These are phyloP conservation scores for Colletotrichum falcatum DNA, from an alignment of 2,329 filamentous ascomycete species.

Conservation along the genomic window DNA sequence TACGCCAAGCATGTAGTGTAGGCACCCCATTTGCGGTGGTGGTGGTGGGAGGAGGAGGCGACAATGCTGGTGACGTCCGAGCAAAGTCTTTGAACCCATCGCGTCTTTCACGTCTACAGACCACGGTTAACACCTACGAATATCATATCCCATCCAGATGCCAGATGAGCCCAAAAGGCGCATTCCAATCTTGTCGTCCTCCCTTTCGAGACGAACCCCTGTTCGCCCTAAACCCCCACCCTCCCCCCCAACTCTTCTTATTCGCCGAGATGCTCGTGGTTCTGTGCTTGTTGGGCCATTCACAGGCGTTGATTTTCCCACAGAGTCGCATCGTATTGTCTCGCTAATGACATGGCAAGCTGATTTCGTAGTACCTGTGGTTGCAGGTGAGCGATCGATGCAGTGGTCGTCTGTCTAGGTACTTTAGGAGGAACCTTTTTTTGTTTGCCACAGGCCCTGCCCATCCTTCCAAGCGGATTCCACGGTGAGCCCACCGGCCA, in stretches of 20 bases:
- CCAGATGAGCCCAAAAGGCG: not conserved
- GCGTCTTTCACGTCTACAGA: not conserved
- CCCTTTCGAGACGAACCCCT: not conserved
- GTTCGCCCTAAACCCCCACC: not conserved
- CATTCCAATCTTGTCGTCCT: not conserved
- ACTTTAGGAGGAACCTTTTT: constrained; percentile 32
- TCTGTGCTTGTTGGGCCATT: constrained; percentile 16
- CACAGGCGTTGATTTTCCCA: not conserved
- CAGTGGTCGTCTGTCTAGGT: constrained; percentile 1
- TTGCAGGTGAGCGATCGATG: not conserved
- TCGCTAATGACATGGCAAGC: constrained; percentile 21
- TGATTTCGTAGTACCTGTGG: constrained; percentile 23
- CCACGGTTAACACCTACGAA: too few species aligned
- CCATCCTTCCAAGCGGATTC: not conserved
- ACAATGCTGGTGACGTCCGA: not conserved
- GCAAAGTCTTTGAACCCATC: not conserved
- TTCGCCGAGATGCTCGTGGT: constrained; percentile 13
- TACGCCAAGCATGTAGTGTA: constrained; percentile 6
- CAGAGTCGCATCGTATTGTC: constrained; percentile 22
- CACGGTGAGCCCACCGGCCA: constrained; percentile 10
- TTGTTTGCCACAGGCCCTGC: constrained; percentile 15
- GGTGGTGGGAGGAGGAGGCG: not conserved
- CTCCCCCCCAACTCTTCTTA: constrained; percentile 8
- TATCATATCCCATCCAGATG: too few species aligned
- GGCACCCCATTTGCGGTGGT: too few species aligned